Conservation (phyloP, 768 basidiomycete species). For the Termitomyces titanicus region DNA sequence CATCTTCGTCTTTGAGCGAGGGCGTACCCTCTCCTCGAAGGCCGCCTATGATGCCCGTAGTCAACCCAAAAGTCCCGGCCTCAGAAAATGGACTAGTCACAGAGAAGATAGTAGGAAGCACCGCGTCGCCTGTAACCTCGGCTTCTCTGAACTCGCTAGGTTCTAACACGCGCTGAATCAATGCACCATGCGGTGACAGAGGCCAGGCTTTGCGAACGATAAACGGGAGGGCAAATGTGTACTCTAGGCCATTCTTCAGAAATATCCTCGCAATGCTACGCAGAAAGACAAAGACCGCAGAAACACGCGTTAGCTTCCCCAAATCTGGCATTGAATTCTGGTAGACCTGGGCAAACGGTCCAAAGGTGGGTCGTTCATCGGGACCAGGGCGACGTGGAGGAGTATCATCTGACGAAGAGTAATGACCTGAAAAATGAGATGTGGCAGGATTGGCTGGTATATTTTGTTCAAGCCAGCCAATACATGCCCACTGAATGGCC, state of each 20-base stretch:
- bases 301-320: conserved; percentile 36
- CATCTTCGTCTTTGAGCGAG: conserved; percentile 51
- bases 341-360: conserved; percentile 46
- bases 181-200: conserved; percentile 70
- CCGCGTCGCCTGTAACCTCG: conserved; percentile 57
- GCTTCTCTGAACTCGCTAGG: conserved; percentile 64
- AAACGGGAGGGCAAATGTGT: conserved; percentile 78
- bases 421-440: conserved; percentile 26
- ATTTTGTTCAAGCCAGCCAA: conserved; percentile 66
- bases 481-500: conserved; percentile 73
- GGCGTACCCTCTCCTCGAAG: conserved; percentile 26
- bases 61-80: conserved; percentile 66
- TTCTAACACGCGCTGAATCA: conserved; percentile 75
- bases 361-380: conserved; percentile 44
- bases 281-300: conserved; percentile 75
- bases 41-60: conserved; percentile 55
- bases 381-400: conserved; percentile 13
- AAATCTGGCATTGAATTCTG: conserved; percentile 34
- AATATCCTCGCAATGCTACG: conserved; percentile 72
- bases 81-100: conserved; percentile 76
- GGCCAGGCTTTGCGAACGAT: conserved; percentile 79
- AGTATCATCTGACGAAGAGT: conserved; percentile 32
- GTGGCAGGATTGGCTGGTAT: conserved; percentile 21
- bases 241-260: conserved; percentile 66
- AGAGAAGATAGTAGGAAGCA: conserved; percentile 79